Evolutionary conservation across 345 rosid species (phyloP), one percentile per base, ranked within the genome.

Genomic region (Anacardium occidentale): DNA sequence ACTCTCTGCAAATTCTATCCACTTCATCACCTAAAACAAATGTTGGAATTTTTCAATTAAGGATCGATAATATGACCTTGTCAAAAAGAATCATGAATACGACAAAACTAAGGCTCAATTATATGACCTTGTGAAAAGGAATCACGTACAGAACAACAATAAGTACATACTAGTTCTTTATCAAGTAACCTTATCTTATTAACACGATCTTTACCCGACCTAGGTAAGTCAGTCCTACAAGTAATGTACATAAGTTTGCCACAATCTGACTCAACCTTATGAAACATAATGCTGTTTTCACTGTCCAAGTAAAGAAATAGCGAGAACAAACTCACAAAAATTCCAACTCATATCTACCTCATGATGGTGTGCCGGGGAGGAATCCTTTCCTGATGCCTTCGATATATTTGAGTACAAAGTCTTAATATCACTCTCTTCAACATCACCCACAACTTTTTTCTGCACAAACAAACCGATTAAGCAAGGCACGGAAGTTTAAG

Each of bases 1-100:
- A 71, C 77, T 72, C 78, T 86, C 93, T 0, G 90, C 86, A 78
- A 83, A 92, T 15, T 64, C 85, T 60, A 92, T 72, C 97, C 97
- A 94, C 66, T 86, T 90, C 77, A 75, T 74, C 73, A 90, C 90
- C 98, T 94, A 76, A 81, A 66, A 26, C 62, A 32, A 52, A 56
- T 60, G 50, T 59, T 3, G 10, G 56, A 18, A 29, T 11, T 72
- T 72, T 67, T 26, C 22, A 47, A 75, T 21, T 14, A 44, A 5
- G 51, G 55, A 59, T 26, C 7, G 5, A 70, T 61, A 59, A 6
- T 29, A 6, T 29, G 1, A 66, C 24, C n/a, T 25, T 1, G 51
- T 29, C 25, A 73, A 59, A 17, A 59, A 80, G 44, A 70, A 56
- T 51, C 15, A 59, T 68, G 64, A 64, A 64, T 44, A 66, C 34